phyloP scores from a whole-genome alignment of 2,329 filamentous ascomycete genomes.

The Neurospora sp. region DNA sequence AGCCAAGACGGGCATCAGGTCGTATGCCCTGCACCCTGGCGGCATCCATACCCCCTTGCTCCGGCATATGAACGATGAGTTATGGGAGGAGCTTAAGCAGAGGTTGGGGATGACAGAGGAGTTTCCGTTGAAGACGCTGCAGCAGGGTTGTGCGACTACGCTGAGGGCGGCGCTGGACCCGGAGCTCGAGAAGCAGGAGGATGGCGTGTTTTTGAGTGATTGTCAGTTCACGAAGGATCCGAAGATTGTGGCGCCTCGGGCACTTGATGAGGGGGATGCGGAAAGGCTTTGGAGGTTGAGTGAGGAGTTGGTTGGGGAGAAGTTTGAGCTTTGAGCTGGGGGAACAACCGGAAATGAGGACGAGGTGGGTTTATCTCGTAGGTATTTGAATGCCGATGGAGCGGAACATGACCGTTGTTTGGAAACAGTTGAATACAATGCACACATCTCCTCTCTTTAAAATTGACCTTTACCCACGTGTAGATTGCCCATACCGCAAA shows the following conservation, averaged over 20 bases:
- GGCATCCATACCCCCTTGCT: conserved; percentile 20
- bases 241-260: conserved; percentile 21
- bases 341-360: not conserved
- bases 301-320: conserved; percentile 28
- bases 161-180: conserved; percentile 35
- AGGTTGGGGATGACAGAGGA: conserved; percentile 8
- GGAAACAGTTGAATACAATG: not conserved
- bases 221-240: conserved; percentile 23
- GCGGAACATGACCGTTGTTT: not conserved
- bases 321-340: conserved; percentile 17
- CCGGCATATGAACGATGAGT: conserved; percentile 10
- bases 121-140: conserved; percentile 22
- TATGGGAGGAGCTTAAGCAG: conserved; percentile 11
- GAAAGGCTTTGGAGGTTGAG: conserved; percentile 28
- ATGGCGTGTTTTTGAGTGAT: conserved; percentile 26
- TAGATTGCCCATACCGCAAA: not conserved
- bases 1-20: conserved; percentile 19
- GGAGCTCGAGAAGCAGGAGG: conserved; percentile 19
- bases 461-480: not conserved
- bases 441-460: not conserved
- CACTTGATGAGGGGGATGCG: conserved; percentile 25
- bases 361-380: not conserved
- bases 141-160: conserved; percentile 32
- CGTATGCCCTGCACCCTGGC: conserved; percentile 31
- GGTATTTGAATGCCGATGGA: not conserved